phyloP scores from a whole-genome alignment of 305 asterid species.

The Stenogyne calaminthoides region DNA sequence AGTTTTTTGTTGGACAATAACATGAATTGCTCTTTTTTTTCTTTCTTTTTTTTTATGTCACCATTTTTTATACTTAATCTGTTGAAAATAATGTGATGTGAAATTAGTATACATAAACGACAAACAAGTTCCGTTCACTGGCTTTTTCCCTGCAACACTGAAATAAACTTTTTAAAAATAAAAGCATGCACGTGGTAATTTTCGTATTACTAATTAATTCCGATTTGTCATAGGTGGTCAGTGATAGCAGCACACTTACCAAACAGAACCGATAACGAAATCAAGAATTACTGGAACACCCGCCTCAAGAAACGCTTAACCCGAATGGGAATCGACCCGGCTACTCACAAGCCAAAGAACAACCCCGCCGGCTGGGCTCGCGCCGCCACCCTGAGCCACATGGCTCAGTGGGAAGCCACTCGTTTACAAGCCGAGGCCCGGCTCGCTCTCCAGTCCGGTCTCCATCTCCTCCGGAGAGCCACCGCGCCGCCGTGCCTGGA shows the following conservation, averaged over 20 bases:
- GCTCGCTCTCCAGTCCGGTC: constrained; percentile 38
- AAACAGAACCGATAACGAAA: constrained; percentile 57
- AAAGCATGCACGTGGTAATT: too few species aligned
- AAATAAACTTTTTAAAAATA: too few species aligned
- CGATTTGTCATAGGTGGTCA: constrained; percentile 48
- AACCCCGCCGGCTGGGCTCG: constrained; percentile 32
- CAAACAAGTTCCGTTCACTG: background rate
- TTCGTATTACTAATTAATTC: background rate
- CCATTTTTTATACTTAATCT: too few species aligned
- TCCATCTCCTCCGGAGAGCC: constrained; percentile 22
- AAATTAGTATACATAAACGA: background rate
- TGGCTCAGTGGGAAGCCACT: constrained; percentile 69
- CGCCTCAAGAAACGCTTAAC: constrained; percentile 57
- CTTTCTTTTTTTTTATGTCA: too few species aligned
- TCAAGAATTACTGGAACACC: constrained; percentile 67
- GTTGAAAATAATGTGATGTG: background rate
- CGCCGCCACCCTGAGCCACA: constrained; percentile 52
- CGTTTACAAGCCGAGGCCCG: constrained; percentile 61
- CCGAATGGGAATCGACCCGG: constrained; percentile 62
- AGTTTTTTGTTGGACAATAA: too few species aligned
- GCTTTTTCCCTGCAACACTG: too few species aligned
- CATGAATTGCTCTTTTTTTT: too few species aligned
- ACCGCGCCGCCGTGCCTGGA: constrained; percentile 41
- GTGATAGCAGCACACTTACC: constrained; percentile 56
- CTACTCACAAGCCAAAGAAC: constrained; percentile 54